These are phyloP conservation scores for Lagenidium giganteum DNA, from an alignment of 352 stramenopile genomes.

Conservation along the genomic window DNA sequence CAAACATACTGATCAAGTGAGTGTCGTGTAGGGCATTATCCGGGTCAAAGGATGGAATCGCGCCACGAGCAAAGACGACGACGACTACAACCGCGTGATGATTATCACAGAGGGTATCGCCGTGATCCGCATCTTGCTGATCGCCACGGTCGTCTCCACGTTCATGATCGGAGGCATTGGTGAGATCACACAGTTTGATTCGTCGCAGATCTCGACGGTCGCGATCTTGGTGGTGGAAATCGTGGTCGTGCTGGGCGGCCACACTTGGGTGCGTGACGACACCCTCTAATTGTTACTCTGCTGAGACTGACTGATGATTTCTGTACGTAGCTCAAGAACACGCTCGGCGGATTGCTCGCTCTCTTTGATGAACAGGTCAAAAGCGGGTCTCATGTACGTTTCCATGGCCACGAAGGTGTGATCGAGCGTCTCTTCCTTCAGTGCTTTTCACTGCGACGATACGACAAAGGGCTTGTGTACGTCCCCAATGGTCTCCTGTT, in stretches of 20 bases:
- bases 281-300: background rate
- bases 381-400: constrained; percentile 63
- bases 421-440: constrained; percentile 80
- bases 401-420: constrained; percentile 74
- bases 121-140: constrained; percentile 80
- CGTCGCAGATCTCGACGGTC: constrained; percentile 71
- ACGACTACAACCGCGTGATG: constrained; percentile 84
- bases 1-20: no score
- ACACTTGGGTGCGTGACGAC: constrained; percentile 60
- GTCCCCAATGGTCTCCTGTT: constrained; percentile 79
- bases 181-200: constrained; percentile 74
- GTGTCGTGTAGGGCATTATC: constrained; percentile 68
- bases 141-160: constrained; percentile 76
- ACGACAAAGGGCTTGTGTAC: constrained; percentile 77
- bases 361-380: constrained; percentile 83
- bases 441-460: constrained; percentile 73
- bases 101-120: constrained; percentile 84
- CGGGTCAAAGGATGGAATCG: constrained; percentile 79
- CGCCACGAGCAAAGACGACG: constrained; percentile 57
- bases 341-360: constrained; percentile 75
- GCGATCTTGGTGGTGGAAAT: constrained; percentile 77
- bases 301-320: background rate
- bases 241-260: constrained; percentile 69
- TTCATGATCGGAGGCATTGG: constrained; percentile 83
- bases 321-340: constrained; percentile 70